These are phyloP conservation scores for Arabidopsis thaliana DNA, from an alignment of 345 rosid genomes.

Conservation along the genomic window TAIR10.1 NC_003074.8:21950501-21951000, in stretches of 20 bases:
- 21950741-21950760: conserved; percentile 15
- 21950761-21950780: conserved; percentile 14
- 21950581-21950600: conserved; percentile 72
- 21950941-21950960: not conserved
- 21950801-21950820: not conserved
- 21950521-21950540: conserved; percentile 4
- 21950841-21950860: conserved; percentile 1
- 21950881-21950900: not conserved
- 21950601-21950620: conserved; percentile 70
- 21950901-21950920: not conserved
- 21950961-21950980: not conserved
- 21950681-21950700: conserved; percentile 97
- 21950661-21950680: conserved; percentile 77
- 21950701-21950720: conserved; percentile 44
- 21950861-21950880: not conserved
- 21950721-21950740: not conserved
- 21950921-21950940: not conserved
- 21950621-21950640: conserved; percentile 68
- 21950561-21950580: conserved; percentile 52
- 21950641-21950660: conserved; percentile 60
- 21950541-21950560: not conserved
- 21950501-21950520: conserved; percentile 14
- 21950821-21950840: not conserved
- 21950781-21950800: not conserved
- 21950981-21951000: not conserved